A percentile compares a stretch with the other conserved stretches of the same genome.
Conservation (phyloP, 179 eudicot species). For the Beta macrorhiza region DNA sequence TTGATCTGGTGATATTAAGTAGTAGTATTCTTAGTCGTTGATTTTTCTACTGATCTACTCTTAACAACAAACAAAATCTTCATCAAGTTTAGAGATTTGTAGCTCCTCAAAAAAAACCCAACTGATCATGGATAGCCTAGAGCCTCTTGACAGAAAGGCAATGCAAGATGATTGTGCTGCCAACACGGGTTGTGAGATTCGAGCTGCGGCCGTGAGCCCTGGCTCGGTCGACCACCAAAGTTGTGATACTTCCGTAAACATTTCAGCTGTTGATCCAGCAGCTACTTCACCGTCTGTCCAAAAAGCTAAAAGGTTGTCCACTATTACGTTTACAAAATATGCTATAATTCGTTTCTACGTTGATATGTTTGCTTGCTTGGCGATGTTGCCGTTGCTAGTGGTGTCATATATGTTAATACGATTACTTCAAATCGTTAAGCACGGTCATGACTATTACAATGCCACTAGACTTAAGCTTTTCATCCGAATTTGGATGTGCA, state of each 20-base stretch:
- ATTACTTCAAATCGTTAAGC: conserved; percentile 5
- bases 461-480: not conserved
- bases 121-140: not conserved
- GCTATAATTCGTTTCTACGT: not conserved
- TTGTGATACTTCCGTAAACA: not conserved
- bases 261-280: not conserved
- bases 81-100: too few species aligned
- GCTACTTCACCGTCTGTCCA: not conserved
- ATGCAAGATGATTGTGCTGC: not conserved
- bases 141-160: not conserved
- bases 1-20: too few species aligned
- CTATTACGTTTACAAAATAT: not conserved
- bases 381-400: not conserved
- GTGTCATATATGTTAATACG: not conserved
- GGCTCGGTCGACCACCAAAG: not conserved
- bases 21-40: too few species aligned
- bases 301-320: too few species aligned
- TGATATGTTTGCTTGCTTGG: not conserved
- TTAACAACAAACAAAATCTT: too few species aligned
- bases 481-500: not conserved
- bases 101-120: too few species aligned
- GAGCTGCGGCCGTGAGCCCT: not conserved
- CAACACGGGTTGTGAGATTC: not conserved
- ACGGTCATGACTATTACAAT: conserved; percentile 12
- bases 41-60: too few species aligned